Evolutionary conservation across 768 basidiomycete species (phyloP).

Genomic region (Auriculariales sp.): DNA sequence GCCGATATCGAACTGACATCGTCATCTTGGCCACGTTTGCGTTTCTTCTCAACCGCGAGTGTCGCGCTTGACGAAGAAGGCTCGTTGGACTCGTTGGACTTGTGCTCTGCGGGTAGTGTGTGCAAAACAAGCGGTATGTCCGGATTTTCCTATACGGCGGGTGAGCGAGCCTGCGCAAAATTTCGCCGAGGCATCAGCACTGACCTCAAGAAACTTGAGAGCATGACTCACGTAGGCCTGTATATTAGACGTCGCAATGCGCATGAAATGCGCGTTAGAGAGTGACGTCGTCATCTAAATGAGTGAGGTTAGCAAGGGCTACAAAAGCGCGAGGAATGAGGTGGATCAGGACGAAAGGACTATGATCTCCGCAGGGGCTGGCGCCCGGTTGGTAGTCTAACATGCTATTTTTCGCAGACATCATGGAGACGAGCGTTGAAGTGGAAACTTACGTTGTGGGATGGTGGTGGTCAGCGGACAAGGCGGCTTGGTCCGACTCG

Average conservation of each 20-base stretch:
- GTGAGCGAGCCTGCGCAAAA: neutral
- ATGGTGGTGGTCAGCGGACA: neutral
- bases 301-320: too few species aligned
- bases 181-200: neutral
- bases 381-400: neutral
- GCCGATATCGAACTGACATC: constrained; percentile 2
- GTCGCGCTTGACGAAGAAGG: constrained; percentile 1
- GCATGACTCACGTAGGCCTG: constrained; percentile 36
- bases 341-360: neutral
- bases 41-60: neutral
- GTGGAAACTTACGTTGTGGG: neutral
- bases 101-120: constrained; percentile 28
- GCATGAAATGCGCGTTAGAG: constrained; percentile 20
- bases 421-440: neutral
- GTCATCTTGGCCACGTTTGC: neutral
- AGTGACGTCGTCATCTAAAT: too few species aligned
- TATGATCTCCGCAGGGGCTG: neutral
- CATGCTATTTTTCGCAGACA: neutral
- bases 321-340: neutral
- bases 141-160: constrained; percentile 27
- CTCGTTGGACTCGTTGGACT: constrained; percentile 6
- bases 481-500: neutral
- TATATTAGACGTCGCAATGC: constrained; percentile 42
- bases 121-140: constrained; percentile 39
- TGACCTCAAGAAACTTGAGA: constrained; percentile 38